Evolutionary conservation across 2,329 filamentous ascomycete species (phyloP), one percentile per base, ranked within the genome.

Genomic region (Shiraia bambusicola): DNA sequence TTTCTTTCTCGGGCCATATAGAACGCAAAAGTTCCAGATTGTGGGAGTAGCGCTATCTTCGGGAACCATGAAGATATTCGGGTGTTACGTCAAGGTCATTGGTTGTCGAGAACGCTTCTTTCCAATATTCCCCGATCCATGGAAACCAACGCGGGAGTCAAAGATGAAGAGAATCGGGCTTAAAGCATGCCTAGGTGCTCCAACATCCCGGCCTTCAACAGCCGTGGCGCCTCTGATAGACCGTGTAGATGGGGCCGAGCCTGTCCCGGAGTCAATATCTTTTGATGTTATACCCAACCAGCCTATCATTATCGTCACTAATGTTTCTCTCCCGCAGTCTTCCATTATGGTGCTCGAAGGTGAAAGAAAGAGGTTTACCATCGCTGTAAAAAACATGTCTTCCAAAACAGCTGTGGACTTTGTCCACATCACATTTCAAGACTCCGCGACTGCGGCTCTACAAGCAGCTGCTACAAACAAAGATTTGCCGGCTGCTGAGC

Each of bases 291-390:
- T 96, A 42, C 77, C 83, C 2, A 76, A 82, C 31, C 89, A 96
- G 63, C 93, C 93, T 5, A 71, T 88, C 3, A 73, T 97, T 3
- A 72, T 83, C 3, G 78, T 96, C 14, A 85, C 87, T 59, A 84
- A 84, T 6, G 86, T 85, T 3, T 88, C 86, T 10, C 76, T 96
- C 1, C 81, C 86, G 0, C 91, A 96, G 59, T 88, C 87, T 15
- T 87, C 89, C 8, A 74, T 95, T 26, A 96, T 95, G 90, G 79
- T 98, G 9, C 76, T 98, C 5, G 92, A 97, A 70, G 93, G 93
- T 30, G 92, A 98, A 68, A 80, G 79, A 15, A 84, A 83, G 54
- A 74, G 75, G 1, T 94, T 97, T 61, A 84, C 81, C 0, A 78
- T 96, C 12, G 91, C 86, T 0, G 72, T 97, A 11, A 80, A 86